phyloP scores from a whole-genome alignment of 2,329 filamentous ascomycete genomes.

The Neoscytalidium dimidiatum region DNA sequence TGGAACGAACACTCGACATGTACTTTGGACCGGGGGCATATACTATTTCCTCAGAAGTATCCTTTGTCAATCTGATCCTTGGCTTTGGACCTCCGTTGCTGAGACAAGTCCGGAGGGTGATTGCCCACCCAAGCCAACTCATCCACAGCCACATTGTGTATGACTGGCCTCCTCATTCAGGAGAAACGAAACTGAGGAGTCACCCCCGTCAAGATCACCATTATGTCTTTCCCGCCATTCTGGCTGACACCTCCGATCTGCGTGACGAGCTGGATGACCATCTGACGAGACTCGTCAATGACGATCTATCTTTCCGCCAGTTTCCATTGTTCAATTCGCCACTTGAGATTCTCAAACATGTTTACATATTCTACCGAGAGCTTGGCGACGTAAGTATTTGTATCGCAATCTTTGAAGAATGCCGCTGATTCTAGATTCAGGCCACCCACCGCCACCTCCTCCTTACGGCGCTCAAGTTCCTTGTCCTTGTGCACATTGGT shows the following conservation, averaged over 20 bases:
- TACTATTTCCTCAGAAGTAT: conserved; percentile 25
- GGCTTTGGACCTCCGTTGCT: conserved; percentile 35
- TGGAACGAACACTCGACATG: conserved; percentile 29
- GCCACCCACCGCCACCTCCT: conserved; percentile 30
- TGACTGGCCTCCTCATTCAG: conserved; percentile 33
- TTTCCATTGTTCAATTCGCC: conserved; percentile 39
- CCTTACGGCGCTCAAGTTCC: conserved; percentile 37
- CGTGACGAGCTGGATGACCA: conserved; percentile 32
- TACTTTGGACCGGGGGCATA: conserved; percentile 28
- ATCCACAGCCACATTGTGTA: conserved; percentile 40
- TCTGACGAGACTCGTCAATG: conserved; percentile 33
- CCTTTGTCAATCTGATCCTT: conserved; percentile 34
- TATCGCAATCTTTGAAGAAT: not conserved
- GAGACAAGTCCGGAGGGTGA: conserved; percentile 30
- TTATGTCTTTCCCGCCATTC: conserved; percentile 37
- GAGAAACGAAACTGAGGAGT: conserved; percentile 11
- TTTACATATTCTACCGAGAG: conserved; percentile 32
- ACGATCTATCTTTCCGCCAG: conserved; percentile 30
- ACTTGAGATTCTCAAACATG: conserved; percentile 34
- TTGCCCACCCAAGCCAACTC: conserved; percentile 22
- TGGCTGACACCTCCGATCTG: conserved; percentile 28
- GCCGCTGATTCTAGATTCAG: conserved; percentile 21
- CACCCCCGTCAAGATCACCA: conserved; percentile 23
- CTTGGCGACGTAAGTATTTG: conserved; percentile 1
- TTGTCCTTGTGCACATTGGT: conserved; percentile 42